Percentiles rank a stretch among this genome's conserved stretches.
Evolutionary conservation across 768 basidiomycete species (phyloP).

Genomic region (Suillus alpinus): DNA sequence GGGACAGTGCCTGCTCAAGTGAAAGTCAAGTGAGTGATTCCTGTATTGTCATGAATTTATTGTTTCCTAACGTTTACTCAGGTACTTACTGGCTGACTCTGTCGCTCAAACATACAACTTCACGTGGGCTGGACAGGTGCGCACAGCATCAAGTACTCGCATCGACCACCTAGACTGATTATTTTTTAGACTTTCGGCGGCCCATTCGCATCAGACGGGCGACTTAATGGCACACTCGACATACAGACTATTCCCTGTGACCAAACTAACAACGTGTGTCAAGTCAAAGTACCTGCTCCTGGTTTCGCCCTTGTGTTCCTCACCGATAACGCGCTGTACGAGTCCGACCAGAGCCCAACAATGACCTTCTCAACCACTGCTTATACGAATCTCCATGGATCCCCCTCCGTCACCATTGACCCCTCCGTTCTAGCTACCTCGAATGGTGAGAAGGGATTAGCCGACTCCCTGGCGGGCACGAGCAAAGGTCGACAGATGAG

Average conservation of each 20-base stretch:
- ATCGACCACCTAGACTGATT: background rate
- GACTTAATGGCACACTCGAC: conserved; percentile 50
- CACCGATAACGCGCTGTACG: conserved; percentile 37
- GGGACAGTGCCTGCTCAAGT: conserved; percentile 46
- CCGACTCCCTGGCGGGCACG: conserved; percentile 13
- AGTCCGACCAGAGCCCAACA: conserved; percentile 31
- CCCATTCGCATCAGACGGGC: conserved; percentile 64
- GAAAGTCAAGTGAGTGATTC: conserved; percentile 46
- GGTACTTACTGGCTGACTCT: conserved; percentile 55
- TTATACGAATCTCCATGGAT: conserved; percentile 48
- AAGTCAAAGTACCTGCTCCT: conserved; percentile 64
- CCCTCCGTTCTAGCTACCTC: conserved; percentile 55
- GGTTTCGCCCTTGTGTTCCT: conserved; percentile 77
- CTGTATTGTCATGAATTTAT: background rate
- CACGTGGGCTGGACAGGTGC: conserved; percentile 75
- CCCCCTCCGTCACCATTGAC: conserved; percentile 50
- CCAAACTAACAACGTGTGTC: conserved; percentile 48
- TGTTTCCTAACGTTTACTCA: conserved; percentile 15
- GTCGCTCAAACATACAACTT: conserved; percentile 64
- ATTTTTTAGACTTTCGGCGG: conserved; percentile 54
- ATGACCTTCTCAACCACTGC: conserved; percentile 58
- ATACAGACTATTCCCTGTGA: conserved; percentile 64
- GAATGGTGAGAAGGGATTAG: conserved; percentile 50
- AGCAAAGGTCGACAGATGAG: conserved; percentile 5
- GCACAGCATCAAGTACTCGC: conserved; percentile 7